Evolutionary conservation across 768 basidiomycete genomes (phyloP).

Genomic region (Plicaturopsis crispa): DNA sequence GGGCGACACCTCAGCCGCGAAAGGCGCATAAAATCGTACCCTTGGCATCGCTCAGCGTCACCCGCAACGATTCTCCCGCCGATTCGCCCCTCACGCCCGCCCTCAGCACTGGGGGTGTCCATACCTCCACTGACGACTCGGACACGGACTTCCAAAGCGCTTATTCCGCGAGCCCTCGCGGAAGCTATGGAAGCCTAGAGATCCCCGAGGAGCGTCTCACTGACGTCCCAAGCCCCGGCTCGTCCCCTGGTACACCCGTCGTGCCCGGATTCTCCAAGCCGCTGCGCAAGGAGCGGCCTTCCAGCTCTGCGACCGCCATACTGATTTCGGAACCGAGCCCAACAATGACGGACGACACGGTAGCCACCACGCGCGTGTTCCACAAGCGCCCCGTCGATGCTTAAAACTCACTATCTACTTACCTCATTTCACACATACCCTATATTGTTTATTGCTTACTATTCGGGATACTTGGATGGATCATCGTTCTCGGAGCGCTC

Average conservation of each 20-base stretch:
- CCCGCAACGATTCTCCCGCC: slow-evolving; percentile 25
- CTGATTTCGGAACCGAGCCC: slow-evolving; percentile 27
- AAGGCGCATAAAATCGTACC: too few relatives aligned
- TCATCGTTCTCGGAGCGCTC: slow-evolving; percentile 7
- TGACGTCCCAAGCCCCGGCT: slow-evolving; percentile 21
- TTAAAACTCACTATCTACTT: too few relatives aligned
- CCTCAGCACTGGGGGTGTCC: slow-evolving; percentile 20
- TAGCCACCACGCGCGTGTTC: too few relatives aligned
- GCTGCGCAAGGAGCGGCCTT: slow-evolving; percentile 44
- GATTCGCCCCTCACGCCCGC: slow-evolving; percentile 28
- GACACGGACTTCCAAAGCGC: slow-evolving; percentile 87
- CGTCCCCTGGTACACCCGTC: slow-evolving; percentile 6
- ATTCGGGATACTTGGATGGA: slow-evolving; percentile 14
- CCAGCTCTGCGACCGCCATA: slow-evolving; percentile 46
- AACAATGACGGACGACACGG: slow-evolving; percentile 32
- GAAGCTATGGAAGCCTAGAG: slow-evolving; percentile 51
- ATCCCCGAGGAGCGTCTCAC: slow-evolving; percentile 22
- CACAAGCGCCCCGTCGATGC: too few relatives aligned
- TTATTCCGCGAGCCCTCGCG: slow-evolving; percentile 68
- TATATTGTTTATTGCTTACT: slow-evolving; percentile 3
- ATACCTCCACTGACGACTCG: slow-evolving; percentile 58
- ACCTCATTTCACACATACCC: slow-evolving; percentile 1
- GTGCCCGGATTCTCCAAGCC: slow-evolving; percentile 25
- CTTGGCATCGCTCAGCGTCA: too few relatives aligned
- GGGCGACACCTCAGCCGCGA: too few relatives aligned